phyloP scores from a whole-genome alignment of 805 yeast species.

The Candida incommunis region DNA sequence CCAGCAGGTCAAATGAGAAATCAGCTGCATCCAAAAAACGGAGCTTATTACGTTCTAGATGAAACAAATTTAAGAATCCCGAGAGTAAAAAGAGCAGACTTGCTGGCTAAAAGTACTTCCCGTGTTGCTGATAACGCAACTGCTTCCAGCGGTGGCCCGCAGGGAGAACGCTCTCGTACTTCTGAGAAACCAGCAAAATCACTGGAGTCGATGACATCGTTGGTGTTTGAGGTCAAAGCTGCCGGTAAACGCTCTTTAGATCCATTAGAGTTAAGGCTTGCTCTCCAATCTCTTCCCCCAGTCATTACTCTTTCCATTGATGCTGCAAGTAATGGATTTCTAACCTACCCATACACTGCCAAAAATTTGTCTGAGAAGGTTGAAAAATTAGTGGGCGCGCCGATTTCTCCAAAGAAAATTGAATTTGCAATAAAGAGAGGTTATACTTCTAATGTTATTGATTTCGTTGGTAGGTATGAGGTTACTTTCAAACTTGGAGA shows the following conservation, averaged over 20 bases:
- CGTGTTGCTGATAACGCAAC: background rate
- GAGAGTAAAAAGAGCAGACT: slow-evolving; percentile 6
- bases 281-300: background rate
- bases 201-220: background rate
- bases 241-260: background rate
- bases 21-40: slow-evolving; percentile 51
- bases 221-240: background rate
- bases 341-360: background rate
- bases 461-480: background rate
- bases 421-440: background rate
- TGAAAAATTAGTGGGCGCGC: background rate
- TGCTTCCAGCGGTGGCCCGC: background rate
- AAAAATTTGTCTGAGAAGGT: background rate
- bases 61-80: slow-evolving; percentile 17
- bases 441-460: background rate
- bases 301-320: background rate
- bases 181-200: background rate
- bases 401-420: background rate
- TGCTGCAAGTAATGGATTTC: background rate
- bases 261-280: background rate
- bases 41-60: slow-evolving; percentile 53
- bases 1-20: slow-evolving; percentile 76
- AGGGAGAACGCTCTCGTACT: background rate
- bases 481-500: background rate
- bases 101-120: slow-evolving; percentile 28